Evolutionary conservation across 2,329 filamentous ascomycete genomes (phyloP).

Genomic region (Macrophomina pseudophaseolina): DNA sequence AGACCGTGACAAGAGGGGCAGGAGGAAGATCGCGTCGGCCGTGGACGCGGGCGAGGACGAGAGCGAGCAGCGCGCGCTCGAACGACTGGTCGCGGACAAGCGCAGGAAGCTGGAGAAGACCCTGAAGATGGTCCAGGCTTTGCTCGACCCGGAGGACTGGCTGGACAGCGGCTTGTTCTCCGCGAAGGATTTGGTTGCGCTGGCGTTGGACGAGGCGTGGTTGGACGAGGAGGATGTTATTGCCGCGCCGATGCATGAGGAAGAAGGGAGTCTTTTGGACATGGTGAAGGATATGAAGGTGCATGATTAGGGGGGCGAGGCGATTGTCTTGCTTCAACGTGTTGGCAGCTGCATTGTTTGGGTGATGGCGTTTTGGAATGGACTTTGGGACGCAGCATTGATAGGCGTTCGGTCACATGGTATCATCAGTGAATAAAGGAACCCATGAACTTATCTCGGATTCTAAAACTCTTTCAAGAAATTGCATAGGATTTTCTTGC

Average conservation of each 20-base stretch:
- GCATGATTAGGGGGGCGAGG: not conserved
- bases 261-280: constrained; percentile 16
- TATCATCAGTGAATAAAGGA: not conserved
- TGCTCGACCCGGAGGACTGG: constrained; percentile 47
- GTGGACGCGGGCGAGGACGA: constrained; percentile 49
- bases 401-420: not conserved
- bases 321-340: not conserved
- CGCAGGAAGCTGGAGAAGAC: constrained; percentile 45
- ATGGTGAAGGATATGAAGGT: constrained; percentile 4
- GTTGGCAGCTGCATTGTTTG: not conserved
- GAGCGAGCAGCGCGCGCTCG: constrained; percentile 11
- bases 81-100: constrained; percentile 39
- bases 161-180: constrained; percentile 35
- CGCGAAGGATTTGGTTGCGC: constrained; percentile 41
- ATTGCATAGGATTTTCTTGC: too few relatives aligned
- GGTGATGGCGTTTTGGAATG: not conserved
- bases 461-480: too few relatives aligned
- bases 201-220: constrained; percentile 43
- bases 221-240: constrained; percentile 41
- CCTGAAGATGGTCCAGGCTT: constrained; percentile 42
- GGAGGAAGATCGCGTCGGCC: constrained; percentile 49
- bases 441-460: too few relatives aligned
- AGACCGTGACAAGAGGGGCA: constrained; percentile 44
- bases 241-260: not conserved
- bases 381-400: not conserved